Conservation (phyloP, 805 yeast genomes). For the Pichia cabralensis region DNA sequence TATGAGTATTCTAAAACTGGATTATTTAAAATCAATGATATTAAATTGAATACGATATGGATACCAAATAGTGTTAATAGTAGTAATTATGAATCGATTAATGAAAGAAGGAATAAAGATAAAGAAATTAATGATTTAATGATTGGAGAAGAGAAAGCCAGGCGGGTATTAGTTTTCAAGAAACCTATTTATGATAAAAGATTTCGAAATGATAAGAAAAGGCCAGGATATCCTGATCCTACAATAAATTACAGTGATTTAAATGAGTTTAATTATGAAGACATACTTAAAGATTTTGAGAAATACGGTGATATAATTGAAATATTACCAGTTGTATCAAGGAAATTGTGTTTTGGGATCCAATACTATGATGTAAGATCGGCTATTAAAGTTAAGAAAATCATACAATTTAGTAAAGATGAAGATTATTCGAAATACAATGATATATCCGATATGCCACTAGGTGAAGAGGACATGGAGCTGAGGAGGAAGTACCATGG, state of each 20-base stretch:
- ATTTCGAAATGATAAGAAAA: conserved; percentile 12
- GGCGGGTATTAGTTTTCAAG: conserved; percentile 47
- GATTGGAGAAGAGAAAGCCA: conserved; percentile 32
- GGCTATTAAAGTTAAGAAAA: conserved; percentile 50
- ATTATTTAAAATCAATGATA: conserved; percentile 51
- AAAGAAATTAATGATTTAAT: no score
- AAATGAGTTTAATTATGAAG: conserved; percentile 37
- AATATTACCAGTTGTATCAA: conserved; percentile 55
- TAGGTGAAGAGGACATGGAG: no score
- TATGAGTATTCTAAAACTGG: conserved; percentile 41
- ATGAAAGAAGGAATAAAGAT: no score
- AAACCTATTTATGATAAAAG: conserved; percentile 22
- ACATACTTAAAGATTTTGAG: conserved; percentile 39
- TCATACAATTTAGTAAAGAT: conserved; percentile 21
- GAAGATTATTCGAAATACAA: no score
- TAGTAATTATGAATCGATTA: no score
- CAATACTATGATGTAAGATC: conserved; percentile 48
- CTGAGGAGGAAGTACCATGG: conserved; percentile 33
- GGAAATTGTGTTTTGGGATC: conserved; percentile 50
- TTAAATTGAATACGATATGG: conserved; percentile 40
- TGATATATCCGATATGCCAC: no score
- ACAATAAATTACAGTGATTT: conserved; percentile 30
- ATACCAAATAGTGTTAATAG: conserved; percentile 14
- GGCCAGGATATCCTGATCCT: conserved; percentile 34
- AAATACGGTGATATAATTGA: conserved; percentile 53